Base-by-base conservation (phyloP, 305 asterid species). In the Rubia peregrina region DNA sequence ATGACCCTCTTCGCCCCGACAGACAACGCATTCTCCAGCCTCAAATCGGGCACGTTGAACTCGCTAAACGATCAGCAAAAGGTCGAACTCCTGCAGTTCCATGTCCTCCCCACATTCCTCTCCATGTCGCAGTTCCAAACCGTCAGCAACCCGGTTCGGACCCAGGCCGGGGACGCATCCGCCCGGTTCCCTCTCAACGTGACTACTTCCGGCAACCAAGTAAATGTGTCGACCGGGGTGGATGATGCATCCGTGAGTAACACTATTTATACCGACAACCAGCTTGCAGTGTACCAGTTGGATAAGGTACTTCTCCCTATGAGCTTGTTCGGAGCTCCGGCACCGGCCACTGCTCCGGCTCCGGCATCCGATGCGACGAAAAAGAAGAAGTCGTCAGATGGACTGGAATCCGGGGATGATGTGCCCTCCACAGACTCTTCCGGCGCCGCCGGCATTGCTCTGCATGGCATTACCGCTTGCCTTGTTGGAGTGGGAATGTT, bases 261-360 rank as follows among this genome's bases (percentile, higher is more conserved):
- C 71, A 68, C 84, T 2, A 43, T 83, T 44, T 83, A 77, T 42
- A 62, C 82, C 5, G 84, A 83, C 56, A 66, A 64, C 65, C 85
- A 83, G 68, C 78, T 83, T 63, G 87, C 85, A 0, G 76, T 83
- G 16, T 81, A 83, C 69, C 74, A 81, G 69, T 79, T 83, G 8
- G 84, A 81, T 56, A 76, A 77, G 26, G 87, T 83, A 60, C 87
- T 83, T 73, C 87, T 81, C 55, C 87, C 87, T n/a, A 8, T 77
- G 68, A 80, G 80, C n/a, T 72, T 81, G 36, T 83, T 83, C 62
- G 84, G 74, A 42, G 19, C 85, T 36, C 61, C 77, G 5, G 62
- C 79, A 5, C 87, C 85, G 11, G 78, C 85, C 1, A 24, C 73
- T 3, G 79, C 87, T 21, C 82, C 87, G 0, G 55, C 77, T 17